These are phyloP conservation scores for Penicillium canescens DNA, from an alignment of 495 filamentous ascomycete genomes.

Conservation along the genomic window DNA sequence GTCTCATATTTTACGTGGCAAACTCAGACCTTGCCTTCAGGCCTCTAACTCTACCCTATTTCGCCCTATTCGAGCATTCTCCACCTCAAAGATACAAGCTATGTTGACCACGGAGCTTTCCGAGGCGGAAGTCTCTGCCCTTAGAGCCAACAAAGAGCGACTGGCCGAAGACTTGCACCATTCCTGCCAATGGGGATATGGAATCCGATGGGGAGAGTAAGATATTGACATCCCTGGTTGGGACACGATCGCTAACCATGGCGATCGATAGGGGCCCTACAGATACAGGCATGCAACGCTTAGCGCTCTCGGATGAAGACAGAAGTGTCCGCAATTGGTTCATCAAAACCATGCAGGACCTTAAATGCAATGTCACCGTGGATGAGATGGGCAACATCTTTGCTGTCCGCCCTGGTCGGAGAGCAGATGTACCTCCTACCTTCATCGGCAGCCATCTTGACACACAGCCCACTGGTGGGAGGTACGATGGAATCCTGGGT, in stretches of 20 bases:
- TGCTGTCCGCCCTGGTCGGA: conserved; percentile 62
- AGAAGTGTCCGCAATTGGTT: conserved; percentile 77
- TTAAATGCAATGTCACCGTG: conserved; percentile 63
- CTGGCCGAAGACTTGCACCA: conserved; percentile 63
- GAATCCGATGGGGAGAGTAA: conserved; percentile 65
- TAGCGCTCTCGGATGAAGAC: conserved; percentile 70
- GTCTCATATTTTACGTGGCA: neutral
- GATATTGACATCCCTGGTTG: conserved; percentile 19
- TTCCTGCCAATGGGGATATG: conserved; percentile 67
- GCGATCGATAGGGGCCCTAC: conserved; percentile 44
- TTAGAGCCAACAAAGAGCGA: conserved; percentile 59
- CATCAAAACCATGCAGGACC: conserved; percentile 57
- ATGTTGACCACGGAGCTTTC: conserved; percentile 45
- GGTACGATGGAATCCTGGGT: conserved; percentile 76
- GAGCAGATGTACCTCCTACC: conserved; percentile 56
- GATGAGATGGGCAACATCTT: conserved; percentile 79
- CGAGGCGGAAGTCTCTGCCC: conserved; percentile 39
- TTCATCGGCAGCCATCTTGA: conserved; percentile 76
- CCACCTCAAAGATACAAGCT: conserved; percentile 23
- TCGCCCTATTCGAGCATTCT: conserved; percentile 13
- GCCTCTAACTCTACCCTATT: neutral
- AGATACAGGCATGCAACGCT: conserved; percentile 66
- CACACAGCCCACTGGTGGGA: conserved; percentile 74
- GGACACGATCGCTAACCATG: conserved; percentile 8
- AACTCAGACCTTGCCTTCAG: neutral